A percentile compares a stretch with the other conserved stretches of the same genome.
These are phyloP conservation scores for Camelina laxa DNA, from an alignment of 345 rosid species.

Conservation along the genomic window DNA sequence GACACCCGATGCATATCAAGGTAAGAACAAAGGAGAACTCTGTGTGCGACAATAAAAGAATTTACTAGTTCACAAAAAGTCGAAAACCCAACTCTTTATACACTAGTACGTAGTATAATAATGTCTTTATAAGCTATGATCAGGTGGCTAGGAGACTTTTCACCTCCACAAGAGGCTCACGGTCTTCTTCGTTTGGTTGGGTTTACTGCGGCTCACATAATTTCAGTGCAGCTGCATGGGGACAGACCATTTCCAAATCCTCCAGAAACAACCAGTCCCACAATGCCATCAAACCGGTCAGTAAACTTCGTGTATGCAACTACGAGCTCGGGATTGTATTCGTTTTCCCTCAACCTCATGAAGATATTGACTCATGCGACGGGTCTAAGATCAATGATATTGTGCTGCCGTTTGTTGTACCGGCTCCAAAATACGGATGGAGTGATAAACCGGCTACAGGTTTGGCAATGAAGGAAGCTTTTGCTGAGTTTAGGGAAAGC, in stretches of 20 bases:
- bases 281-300: slow-evolving; percentile 36
- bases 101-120: neutral
- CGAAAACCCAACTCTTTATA: slow-evolving; percentile 6
- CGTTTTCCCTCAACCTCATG: slow-evolving; percentile 66
- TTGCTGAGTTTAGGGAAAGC: slow-evolving; percentile 48
- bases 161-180: slow-evolving; percentile 49
- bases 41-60: neutral
- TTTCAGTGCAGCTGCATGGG: slow-evolving; percentile 97
- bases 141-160: slow-evolving; percentile 85
- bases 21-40: slow-evolving; percentile 43
- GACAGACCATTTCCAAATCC: slow-evolving; percentile 59
- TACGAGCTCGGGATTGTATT: slow-evolving; percentile 89
- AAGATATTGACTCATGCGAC: slow-evolving; percentile 32
- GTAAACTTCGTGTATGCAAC: slow-evolving; percentile 73
- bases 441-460: slow-evolving; percentile 80
- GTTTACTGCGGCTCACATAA: slow-evolving; percentile 93
- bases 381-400: slow-evolving; percentile 60
- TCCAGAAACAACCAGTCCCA: slow-evolving; percentile 41
- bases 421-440: slow-evolving; percentile 75
- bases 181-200: slow-evolving; percentile 76
- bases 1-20: slow-evolving; percentile 86
- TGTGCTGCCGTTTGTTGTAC: slow-evolving; percentile 70
- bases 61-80: neutral
- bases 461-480: slow-evolving; percentile 72
- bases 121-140: slow-evolving; percentile 24